These are phyloP conservation scores for Grosmannia serpens DNA, from an alignment of 2,329 filamentous ascomycete species.

Conservation along the genomic window DNA sequence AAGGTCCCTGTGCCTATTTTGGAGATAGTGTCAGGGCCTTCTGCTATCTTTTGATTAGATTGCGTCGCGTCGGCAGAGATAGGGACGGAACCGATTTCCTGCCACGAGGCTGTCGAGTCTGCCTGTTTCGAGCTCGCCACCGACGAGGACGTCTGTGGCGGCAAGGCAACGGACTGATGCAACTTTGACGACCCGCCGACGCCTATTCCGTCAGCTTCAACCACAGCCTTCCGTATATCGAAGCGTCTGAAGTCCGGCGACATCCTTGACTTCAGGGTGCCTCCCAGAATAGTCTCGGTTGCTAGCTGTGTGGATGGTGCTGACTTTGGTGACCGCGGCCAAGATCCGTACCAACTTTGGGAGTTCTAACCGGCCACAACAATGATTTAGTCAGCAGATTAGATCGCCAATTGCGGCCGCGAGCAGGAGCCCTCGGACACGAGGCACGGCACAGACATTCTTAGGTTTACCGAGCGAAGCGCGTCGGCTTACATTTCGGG, in stretches of 20 bases:
- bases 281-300: constrained; percentile 48
- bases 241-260: constrained; percentile 39
- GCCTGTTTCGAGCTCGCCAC: not conserved
- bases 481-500: constrained; percentile 2
- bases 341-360: constrained; percentile 52
- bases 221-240: constrained; percentile 28
- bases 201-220: constrained; percentile 12
- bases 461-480: constrained; percentile 7
- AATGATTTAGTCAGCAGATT: not conserved
- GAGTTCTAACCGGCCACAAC: constrained; percentile 2
- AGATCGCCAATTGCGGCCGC: not conserved
- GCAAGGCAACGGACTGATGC: not conserved
- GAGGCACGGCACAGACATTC: constrained; percentile 1
- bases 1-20: not conserved
- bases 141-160: not conserved
- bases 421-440: not conserved
- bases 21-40: not conserved
- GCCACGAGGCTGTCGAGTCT: not conserved
- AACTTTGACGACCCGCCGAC: constrained; percentile 2
- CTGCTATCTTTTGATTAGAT: not conserved
- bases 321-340: constrained; percentile 44
- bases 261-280: constrained; percentile 34
- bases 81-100: not conserved
- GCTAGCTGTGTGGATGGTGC: constrained; percentile 48
- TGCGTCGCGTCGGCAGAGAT: not conserved